Evolutionary conservation across 2,329 filamentous ascomycete genomes (phyloP), one percentile per base, ranked within the genome.

Genomic region (Dactylonectria macrodidyma): DNA sequence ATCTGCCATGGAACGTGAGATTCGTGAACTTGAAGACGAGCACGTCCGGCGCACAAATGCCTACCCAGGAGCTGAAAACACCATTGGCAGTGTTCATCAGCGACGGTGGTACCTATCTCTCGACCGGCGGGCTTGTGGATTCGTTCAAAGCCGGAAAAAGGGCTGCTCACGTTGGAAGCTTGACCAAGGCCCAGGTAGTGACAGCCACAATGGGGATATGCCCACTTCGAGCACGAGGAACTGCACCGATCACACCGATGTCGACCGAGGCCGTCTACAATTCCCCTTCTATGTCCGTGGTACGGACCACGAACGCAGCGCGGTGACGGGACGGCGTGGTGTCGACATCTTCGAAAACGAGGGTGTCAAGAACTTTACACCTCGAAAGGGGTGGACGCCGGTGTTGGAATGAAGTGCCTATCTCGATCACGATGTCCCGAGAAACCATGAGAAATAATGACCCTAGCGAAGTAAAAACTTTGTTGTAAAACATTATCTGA

Each of bases 61-160:
- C 5, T 93, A 93, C 73, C 81, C 87, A 0, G 91, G 91, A 5
- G 89, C 92, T 0, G 83, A 74, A 1, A 93, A 93, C 73, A 87
- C 84, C 3, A 90, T 93, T 47, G 89, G 87, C 6, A 92, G 90
- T 44, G 82, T 93, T 4, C 87, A 93, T 72, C 91, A 93, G 77
- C 85, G 91, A 5, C 83, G 84, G 48, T 93, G 91, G 92, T 92
- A 88, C 66, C 73, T 93, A 19, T 87, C 87, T 11, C 81, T 93
- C 1, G 91, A 93, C 73, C 83, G 89, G 12, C 77, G 75, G 30
- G 86, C 84, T 5, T 89, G 87, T 57, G 91, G 91, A 5, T 92
- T 93, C 62, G 77, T 78, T 16, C 80, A 79, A 73, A 77, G 75
- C 24, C 75, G 75, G 58, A 77, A 70, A 68, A 64, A 59, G 16